A percentile compares a stretch with the other conserved stretches of the same genome.
Evolutionary conservation across 2,329 filamentous ascomycete species (phyloP).

Genomic region (Seiridium cupressi): DNA sequence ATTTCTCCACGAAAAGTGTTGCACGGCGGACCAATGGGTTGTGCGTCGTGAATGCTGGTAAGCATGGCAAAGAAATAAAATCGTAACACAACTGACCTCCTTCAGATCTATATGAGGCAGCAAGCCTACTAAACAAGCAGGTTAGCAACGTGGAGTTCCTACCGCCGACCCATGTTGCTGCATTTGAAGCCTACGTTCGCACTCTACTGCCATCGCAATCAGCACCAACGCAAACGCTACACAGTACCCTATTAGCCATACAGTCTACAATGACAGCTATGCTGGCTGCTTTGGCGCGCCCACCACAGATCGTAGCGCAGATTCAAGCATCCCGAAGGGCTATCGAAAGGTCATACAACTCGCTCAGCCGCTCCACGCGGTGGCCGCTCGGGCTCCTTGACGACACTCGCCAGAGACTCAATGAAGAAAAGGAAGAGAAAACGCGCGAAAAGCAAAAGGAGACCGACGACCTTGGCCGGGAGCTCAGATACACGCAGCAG

Average conservation of each 20-base stretch:
- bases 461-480: slow-evolving; percentile 70
- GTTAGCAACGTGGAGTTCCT: slow-evolving; percentile 63
- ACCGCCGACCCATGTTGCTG: slow-evolving; percentile 64
- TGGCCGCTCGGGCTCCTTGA: slow-evolving; percentile 84
- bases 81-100: slow-evolving; percentile 23
- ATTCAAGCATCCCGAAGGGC: slow-evolving; percentile 74
- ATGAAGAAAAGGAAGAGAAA: slow-evolving; percentile 81
- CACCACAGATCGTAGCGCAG: slow-evolving; percentile 71
- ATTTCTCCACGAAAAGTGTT: slow-evolving; percentile 78
- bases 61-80: slow-evolving; percentile 14
- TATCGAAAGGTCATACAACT: slow-evolving; percentile 75
- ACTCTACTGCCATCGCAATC: slow-evolving; percentile 66
- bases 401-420: slow-evolving; percentile 78
- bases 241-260: slow-evolving; percentile 75
- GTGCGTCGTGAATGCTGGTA: slow-evolving; percentile 62
- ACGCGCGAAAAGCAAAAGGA: slow-evolving; percentile 69
- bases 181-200: slow-evolving; percentile 70
- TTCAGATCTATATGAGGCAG: slow-evolving; percentile 69
- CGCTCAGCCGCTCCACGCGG: slow-evolving; percentile 69
- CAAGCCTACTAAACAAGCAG: slow-evolving; percentile 50
- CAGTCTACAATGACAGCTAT: slow-evolving; percentile 82
- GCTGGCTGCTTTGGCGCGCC: slow-evolving; percentile 74
- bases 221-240: slow-evolving; percentile 70
- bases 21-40: slow-evolving; percentile 76
- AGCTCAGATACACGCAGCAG: slow-evolving; percentile 89